Evolutionary conservation across 2,329 filamentous ascomycete species (phyloP).

Genomic region (Paraconiothyrium sp.): DNA sequence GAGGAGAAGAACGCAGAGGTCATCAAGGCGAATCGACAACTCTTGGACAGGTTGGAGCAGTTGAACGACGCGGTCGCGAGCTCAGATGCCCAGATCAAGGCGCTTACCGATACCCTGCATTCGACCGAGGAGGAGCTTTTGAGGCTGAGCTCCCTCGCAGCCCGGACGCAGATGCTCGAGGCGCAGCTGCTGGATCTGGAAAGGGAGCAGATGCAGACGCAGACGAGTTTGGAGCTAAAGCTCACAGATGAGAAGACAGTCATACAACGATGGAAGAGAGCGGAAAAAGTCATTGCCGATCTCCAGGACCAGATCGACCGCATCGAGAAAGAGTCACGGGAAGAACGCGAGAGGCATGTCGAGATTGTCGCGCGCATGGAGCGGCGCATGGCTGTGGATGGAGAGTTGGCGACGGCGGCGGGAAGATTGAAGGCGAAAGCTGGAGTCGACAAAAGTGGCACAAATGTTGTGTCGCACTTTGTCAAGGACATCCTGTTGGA

Average conservation of each 20-base stretch:
- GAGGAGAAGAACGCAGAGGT: conserved; percentile 80
- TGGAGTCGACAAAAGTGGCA: conserved; percentile 66
- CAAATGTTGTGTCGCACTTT: conserved; percentile 88
- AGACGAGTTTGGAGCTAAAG: conserved; percentile 71
- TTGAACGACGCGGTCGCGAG: conserved; percentile 82
- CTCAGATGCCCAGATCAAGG: conserved; percentile 81
- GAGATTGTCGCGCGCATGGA: conserved; percentile 87
- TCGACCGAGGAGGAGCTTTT: conserved; percentile 81
- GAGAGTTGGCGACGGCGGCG: conserved; percentile 80
- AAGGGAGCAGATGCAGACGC: conserved; percentile 78
- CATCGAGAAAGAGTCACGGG: conserved; percentile 83
- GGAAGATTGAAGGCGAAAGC: conserved; percentile 79
- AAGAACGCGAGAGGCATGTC: conserved; percentile 82
- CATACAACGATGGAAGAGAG: conserved; percentile 83
- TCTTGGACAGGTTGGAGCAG: conserved; percentile 84
- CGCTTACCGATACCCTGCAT: conserved; percentile 78
- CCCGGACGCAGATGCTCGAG: conserved; percentile 81
- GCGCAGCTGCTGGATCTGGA: conserved; percentile 82
- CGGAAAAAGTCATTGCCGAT: conserved; percentile 79
- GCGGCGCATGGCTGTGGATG: conserved; percentile 81
- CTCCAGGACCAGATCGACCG: conserved; percentile 88
- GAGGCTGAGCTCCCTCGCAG: conserved; percentile 76
- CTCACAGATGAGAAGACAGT: conserved; percentile 81
- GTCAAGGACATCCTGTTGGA: conserved; percentile 95
- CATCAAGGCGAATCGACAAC: conserved; percentile 81